Conservation (phyloP, 257 asterid species). For the Misopates orontium region DNA sequence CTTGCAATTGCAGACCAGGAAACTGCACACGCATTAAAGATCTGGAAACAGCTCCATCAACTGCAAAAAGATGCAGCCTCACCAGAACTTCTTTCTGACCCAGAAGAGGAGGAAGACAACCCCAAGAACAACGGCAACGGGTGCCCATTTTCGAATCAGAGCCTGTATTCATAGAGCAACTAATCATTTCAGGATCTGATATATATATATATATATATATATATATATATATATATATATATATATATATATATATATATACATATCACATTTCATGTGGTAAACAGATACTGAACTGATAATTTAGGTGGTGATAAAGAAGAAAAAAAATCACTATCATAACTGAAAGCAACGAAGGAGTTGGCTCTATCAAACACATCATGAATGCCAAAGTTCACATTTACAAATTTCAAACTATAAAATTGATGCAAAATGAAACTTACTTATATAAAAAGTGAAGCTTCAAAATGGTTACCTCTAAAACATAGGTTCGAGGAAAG, state of each 20-base stretch:
- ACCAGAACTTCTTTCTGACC: conserved; percentile 86
- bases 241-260: too few relatives aligned
- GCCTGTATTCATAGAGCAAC: conserved; percentile 50
- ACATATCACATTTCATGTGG: too few relatives aligned
- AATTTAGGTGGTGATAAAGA: too few relatives aligned
- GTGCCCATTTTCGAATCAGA: conserved; percentile 92
- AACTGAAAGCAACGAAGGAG: background rate
- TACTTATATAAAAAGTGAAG: background rate
- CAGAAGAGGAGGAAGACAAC: conserved; percentile 83
- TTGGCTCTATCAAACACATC: background rate
- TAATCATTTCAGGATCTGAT: conserved; percentile 7
- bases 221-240: too few relatives aligned
- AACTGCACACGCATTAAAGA: conserved; percentile 20
- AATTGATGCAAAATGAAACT: background rate
- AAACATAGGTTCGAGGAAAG: background rate
- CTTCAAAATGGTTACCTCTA: background rate
- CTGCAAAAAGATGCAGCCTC: conserved; percentile 41
- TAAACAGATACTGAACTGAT: too few relatives aligned
- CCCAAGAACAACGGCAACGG: conserved; percentile 82
- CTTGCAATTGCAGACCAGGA: conserved; percentile 7
- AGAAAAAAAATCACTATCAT: background rate
- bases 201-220: too few relatives aligned
- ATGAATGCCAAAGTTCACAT: background rate
- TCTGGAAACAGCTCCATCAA: conserved; percentile 22
- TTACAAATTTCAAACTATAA: background rate